A percentile compares a stretch with the other conserved stretches of the same genome.
phyloP scores from a whole-genome alignment of 1,284 basidiomycete genomes.

The Irpex sp. region DNA sequence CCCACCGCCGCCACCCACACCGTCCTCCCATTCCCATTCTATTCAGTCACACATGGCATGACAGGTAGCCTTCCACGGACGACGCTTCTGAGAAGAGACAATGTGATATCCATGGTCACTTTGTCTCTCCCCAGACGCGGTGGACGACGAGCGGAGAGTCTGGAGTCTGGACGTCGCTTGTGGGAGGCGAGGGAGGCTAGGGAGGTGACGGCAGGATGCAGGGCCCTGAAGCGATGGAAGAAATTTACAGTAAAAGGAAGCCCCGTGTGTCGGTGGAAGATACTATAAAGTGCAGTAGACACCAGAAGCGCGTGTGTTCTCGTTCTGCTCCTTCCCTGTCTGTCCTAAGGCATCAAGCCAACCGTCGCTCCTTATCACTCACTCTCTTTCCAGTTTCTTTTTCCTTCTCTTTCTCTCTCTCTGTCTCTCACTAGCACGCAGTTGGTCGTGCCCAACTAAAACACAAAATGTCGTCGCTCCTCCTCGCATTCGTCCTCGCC shows the following conservation, averaged over 20 bases:
- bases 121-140: neutral
- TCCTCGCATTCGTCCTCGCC: conserved; percentile 17
- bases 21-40: neutral
- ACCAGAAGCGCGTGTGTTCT: neutral
- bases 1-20: neutral
- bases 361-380: conserved; percentile 6
- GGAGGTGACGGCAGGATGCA: no score
- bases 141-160: neutral
- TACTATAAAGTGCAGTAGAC: neutral
- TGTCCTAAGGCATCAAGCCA: conserved; percentile 3
- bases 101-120: neutral
- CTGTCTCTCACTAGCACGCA: neutral
- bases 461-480: conserved; percentile 12
- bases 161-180: neutral
- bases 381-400: neutral
- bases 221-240: no score
- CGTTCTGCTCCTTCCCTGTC: neutral
- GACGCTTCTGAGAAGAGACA: neutral
- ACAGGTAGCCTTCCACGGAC: neutral
- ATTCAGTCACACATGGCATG: neutral
- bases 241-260: neutral
- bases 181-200: neutral
- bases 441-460: no score
- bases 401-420: neutral
- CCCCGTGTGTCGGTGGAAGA: neutral